Conservation (phyloP, 441 rosid genomes). For the Rhodomyrtus psidioides region DNA sequence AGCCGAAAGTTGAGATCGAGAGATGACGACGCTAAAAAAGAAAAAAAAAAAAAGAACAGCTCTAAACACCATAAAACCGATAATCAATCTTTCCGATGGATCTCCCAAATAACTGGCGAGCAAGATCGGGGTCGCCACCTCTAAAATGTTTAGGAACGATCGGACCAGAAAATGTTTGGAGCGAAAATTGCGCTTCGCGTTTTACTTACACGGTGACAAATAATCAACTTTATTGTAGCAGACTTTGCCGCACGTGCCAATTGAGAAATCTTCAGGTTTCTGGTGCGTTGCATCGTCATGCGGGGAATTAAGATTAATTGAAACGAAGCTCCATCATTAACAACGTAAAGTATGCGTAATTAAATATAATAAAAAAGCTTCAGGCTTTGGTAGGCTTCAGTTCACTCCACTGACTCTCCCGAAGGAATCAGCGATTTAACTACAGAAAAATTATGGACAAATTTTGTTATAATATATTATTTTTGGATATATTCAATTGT, state of each 20-base stretch:
- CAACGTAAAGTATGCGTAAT: not conserved
- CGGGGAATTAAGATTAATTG: not conserved
- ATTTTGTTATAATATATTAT: no score
- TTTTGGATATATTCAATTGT: no score
- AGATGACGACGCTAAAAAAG: not conserved
- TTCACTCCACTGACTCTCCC: not conserved
- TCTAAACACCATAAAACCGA: not conserved
- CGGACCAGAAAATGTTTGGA: not conserved
- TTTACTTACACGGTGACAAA: not conserved
- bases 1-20: not conserved
- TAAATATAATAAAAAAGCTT: not conserved
- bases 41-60: no score
- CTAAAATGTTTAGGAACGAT: not conserved
- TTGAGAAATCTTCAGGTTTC: not conserved
- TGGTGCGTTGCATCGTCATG: not conserved
- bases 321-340: not conserved
- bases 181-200: not conserved
- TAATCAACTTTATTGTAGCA: not conserved
- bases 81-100: rapidly evolving
- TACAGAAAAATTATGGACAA: no score
- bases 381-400: not conserved
- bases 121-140: not conserved
- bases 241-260: not conserved
- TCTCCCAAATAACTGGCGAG: not conserved
- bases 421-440: no score